Evolutionary conservation across 78 protist genomes (phyloP), one percentile per base, ranked within the genome.

Genomic region (Dictyostelium intermedium): DNA sequence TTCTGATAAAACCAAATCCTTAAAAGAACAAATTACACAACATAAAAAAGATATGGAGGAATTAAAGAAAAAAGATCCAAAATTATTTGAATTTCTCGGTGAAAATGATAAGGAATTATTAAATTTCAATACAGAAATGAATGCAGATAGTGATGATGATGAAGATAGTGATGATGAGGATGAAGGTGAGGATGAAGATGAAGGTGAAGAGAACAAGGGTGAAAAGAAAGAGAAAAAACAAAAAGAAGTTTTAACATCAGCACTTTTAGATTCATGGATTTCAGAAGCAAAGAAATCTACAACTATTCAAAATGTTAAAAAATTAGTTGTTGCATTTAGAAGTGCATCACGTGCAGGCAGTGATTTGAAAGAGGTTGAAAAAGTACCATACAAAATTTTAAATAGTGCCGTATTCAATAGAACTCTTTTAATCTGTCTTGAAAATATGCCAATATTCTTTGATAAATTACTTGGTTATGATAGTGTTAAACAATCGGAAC

Each of bases 311-410:
- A 74, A 27, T 78, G 32, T 89, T 4, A 95, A 84, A 41, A 82
- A 76, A 30, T 32, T 96, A 30, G 50, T 96, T 60, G 18, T 76
- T 14, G 97, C 97, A 47, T 96, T 96, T 95, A 86, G 79, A 66
- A 16, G 91, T 2, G 97, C 96, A 2, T 91, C 83, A 30, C 95
- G 37, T 37, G 63, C 92, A 27, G 82, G 91, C 30, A 39, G 83
- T 56, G 97, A 82, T 11, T 30, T 78, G 30, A 72, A 23, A 20
- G 79, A 84, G 13, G 18, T 7, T 35, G 45, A n/a, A 9, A 14
- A 63, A 18, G 14, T 39, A 16, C 86, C 73, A n/a, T 87, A 37
- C 47, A 69, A 37, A 70, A 92, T 92, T 25, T 10, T 61, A 14
- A 87, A 85, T 84, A 69, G 79, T 10, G 43, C 35, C 20, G 91